Base-by-base conservation (phyloP, 2,329 filamentous ascomycete genomes). In the Triangularia verruculosa region DNA sequence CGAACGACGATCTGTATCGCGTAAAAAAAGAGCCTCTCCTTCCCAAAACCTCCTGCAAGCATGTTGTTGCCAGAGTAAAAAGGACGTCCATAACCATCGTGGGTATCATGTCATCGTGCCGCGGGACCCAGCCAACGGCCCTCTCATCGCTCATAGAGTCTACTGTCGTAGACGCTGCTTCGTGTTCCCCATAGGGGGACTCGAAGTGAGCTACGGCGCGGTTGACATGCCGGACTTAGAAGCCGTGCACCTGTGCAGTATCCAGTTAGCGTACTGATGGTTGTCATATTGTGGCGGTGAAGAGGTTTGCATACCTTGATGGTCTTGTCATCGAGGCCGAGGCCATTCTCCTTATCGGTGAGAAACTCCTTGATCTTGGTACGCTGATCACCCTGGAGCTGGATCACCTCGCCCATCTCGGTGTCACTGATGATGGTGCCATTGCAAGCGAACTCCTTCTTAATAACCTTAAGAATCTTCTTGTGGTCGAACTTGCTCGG, bases 401-500 rank as follows among this genome's bases (percentile, higher is more conserved):
- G 95, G 78, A 99, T 97, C 86, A 98, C 94, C 86, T 98, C 93
- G 78, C 94, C 94, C 92, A 97, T 97, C 61, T 72, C 71, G 62
- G 66, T 67, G 82, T 98, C 94, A 77, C 88, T 88, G 81, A 98
- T 93, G 79, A 98, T 96, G 82, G 93, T 98, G 87, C 95, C 95
- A 97, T 99, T 98, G 92, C 94, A 98, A 80, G 95, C 90, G 77
- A 98, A 98, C 79, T 97, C 95, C 88, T 98, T 98, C 89, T 98
- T 98, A 86, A 98, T 97, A 81, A 96, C 93, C 86, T 97, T 97
- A 76, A 99, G 89, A 79, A 99, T 97, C 85, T 97, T 97, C 89
- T 97, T 98, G 82, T 95, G 93, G 83, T 97, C 94, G 77, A 97
- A 98, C 79, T 98, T 97, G 85, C 95, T 95, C 70, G 95, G 94